phyloP scores from a whole-genome alignment of 768 basidiomycete species.

The Coprinopsis strossmayeri region DNA sequence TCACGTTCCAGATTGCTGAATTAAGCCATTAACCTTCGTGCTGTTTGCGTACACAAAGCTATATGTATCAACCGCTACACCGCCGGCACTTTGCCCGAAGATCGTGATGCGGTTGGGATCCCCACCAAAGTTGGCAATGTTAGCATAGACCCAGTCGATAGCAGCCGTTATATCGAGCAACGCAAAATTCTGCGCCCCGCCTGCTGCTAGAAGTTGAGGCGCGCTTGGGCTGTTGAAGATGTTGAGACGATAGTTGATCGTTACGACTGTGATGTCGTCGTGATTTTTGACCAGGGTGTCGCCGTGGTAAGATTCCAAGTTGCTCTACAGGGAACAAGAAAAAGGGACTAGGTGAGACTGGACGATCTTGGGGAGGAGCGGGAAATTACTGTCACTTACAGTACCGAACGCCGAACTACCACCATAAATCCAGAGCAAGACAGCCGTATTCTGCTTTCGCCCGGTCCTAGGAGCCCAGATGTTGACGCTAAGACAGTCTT shows the following conservation, averaged over 20 bases:
- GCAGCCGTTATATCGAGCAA: slow-evolving; percentile 32
- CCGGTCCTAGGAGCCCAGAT: slow-evolving; percentile 26
- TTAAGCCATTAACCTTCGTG: slow-evolving; percentile 24
- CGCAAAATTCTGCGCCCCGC: slow-evolving; percentile 30
- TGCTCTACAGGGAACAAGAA: slow-evolving; percentile 21
- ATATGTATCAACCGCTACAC: slow-evolving; percentile 26
- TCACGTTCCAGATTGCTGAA: slow-evolving; percentile 29
- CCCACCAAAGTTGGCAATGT: slow-evolving; percentile 37
- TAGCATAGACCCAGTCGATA: slow-evolving; percentile 38
- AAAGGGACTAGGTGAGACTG: too few species aligned
- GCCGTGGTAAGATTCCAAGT: slow-evolving; percentile 21
- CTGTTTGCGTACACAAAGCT: slow-evolving; percentile 27
- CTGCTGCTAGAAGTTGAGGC: slow-evolving; percentile 24
- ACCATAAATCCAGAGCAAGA: slow-evolving; percentile 31
- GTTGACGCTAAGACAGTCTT: slow-evolving; percentile 31
- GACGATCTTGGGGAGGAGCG: too few species aligned
- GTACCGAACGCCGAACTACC: slow-evolving; percentile 29
- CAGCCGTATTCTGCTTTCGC: slow-evolving; percentile 21
- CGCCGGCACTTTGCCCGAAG: slow-evolving; percentile 32
- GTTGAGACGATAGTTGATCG: slow-evolving; percentile 33
- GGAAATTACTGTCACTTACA: too few species aligned
- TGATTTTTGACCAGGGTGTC: slow-evolving; percentile 24
- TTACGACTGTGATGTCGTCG: slow-evolving; percentile 29
- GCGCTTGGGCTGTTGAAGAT: slow-evolving; percentile 34
- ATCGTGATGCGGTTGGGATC: slow-evolving; percentile 29